Evolutionary conservation across 1,284 basidiomycete genomes (phyloP), one percentile per base, ranked within the genome.

Genomic region (Marasmius tenuissimus): DNA sequence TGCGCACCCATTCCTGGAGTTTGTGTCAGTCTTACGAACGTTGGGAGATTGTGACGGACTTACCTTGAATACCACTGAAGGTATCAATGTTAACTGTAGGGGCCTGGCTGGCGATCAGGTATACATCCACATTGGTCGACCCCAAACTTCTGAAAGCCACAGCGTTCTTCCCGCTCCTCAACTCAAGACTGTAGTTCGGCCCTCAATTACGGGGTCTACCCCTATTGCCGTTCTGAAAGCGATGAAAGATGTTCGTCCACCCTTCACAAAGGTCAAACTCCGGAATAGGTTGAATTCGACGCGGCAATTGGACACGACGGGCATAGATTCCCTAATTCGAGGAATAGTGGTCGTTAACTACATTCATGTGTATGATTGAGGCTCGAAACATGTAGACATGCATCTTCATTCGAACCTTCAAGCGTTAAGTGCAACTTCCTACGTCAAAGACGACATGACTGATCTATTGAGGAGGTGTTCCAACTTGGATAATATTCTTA

Each of bases 161-260:
- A 3, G 57, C 56, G 51, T 68, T 66, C 6, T 59, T 62, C 7
- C 57, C 63, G n/a, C 53, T 54, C 3, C 58, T 42, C 2, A 68
- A 18, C 9, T 20, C 49, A 27, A 67, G 51, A 27, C 55, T 14
- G 51, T 60, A 63, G 53, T 68, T 63, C 34, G 58, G 38, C 11
- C 60, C 27, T 4, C 61, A 14, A 83, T 72, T 9, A 85, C 82
- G 9, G 85, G 84, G 65, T 84, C 81, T 6, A 86, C 83, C 34
- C 83, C 82, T 45, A 83, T 82, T 18, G 84, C 84, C 1, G 84
- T 85, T 11, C 75, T 73, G 67, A 87, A 85, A 10, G 76, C 78
- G 59, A 84, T 79, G 18, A 73, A 75, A 48, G 66, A 71, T 1
- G 73, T 76, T 20, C 71, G 69, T 47, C 77, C 76, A 7, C 74